Conservation (phyloP, 116 monocot species). For the Trichopus zeylanicus region DNA sequence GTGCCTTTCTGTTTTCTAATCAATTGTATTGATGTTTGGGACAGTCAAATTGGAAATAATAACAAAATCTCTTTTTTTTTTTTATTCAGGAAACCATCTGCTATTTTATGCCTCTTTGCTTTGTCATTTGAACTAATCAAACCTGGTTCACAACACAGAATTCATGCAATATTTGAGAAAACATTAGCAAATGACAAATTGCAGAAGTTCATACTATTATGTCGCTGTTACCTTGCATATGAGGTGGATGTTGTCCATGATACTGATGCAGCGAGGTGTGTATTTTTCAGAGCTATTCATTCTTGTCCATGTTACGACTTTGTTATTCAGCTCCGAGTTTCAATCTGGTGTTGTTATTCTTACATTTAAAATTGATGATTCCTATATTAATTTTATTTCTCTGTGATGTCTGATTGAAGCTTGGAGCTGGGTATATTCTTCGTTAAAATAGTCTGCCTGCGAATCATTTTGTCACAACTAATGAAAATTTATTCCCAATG, state of each 20-base stretch:
- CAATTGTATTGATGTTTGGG: not conserved
- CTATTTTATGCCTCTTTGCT: constrained; percentile 57
- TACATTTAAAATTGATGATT: too few relatives aligned
- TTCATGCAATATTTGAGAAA: constrained; percentile 79
- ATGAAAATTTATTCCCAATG: too few relatives aligned
- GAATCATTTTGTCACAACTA: too few relatives aligned
- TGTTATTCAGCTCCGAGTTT: not conserved
- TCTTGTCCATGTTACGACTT: constrained; percentile 83
- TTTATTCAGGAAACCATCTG: constrained; percentile 63
- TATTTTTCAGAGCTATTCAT: constrained; percentile 92
- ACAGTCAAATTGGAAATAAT: not conserved
- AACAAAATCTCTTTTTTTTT: not conserved
- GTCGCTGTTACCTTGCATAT: constrained; percentile 85
- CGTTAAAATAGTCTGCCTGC: too few relatives aligned
- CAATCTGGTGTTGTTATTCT: too few relatives aligned
- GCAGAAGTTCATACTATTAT: constrained; percentile 76
- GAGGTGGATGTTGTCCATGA: constrained; percentile 47
- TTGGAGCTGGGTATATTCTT: too few relatives aligned
- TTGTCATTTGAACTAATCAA: constrained; percentile 62
- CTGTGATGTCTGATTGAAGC: too few relatives aligned
- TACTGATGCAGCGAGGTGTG: constrained; percentile 49
- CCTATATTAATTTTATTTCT: too few relatives aligned
- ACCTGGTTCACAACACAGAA: constrained; percentile 54
- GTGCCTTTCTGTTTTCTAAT: too few relatives aligned
- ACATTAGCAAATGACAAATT: constrained; percentile 61